These are phyloP conservation scores for Trichoderma sp. DNA, from an alignment of 2,329 filamentous ascomycete genomes.

Conservation along the genomic window DNA sequence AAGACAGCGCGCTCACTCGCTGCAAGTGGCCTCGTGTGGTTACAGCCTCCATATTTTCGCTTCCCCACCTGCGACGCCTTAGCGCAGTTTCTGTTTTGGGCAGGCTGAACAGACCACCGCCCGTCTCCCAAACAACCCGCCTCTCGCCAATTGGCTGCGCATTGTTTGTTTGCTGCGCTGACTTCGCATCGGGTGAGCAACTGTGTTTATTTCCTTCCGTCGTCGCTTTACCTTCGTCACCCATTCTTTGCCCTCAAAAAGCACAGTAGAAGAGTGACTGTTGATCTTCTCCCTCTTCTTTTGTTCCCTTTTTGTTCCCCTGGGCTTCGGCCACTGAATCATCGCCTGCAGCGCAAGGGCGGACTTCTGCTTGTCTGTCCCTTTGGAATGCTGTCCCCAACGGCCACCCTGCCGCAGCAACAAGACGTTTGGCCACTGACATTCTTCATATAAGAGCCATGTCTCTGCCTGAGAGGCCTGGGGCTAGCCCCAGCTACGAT, in stretches of 20 bases:
- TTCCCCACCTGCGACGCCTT: slow-evolving; percentile 9
- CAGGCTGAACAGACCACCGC: slow-evolving; percentile 11
- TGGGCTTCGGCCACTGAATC: slow-evolving; percentile 1
- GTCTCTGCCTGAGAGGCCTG: slow-evolving; percentile 65
- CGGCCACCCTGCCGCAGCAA: slow-evolving; percentile 8
- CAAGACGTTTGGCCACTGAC: slow-evolving; percentile 10
- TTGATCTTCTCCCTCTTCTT: neutral
- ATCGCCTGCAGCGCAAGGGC: slow-evolving; percentile 12
- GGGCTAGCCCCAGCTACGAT: slow-evolving; percentile 59
- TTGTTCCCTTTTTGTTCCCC: neutral
- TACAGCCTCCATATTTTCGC: slow-evolving; percentile 6
- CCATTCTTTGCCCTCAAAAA: neutral
- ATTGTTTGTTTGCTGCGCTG: slow-evolving; percentile 17
- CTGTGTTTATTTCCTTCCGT: neutral
- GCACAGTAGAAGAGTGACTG: neutral
- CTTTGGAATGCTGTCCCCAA: slow-evolving; percentile 11
- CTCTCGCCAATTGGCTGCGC: slow-evolving; percentile 14
- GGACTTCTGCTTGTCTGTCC: slow-evolving; percentile 4
- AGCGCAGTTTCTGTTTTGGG: slow-evolving; percentile 18
- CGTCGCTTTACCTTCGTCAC: neutral
- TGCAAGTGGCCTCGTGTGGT: slow-evolving; percentile 2
- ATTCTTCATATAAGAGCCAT: slow-evolving; percentile 43
- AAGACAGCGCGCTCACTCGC: neutral
- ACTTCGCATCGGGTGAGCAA: slow-evolving; percentile 16
- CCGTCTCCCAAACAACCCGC: slow-evolving; percentile 21